A percentile compares a stretch with the other conserved stretches of the same genome.
Evolutionary conservation across 2,329 filamentous ascomycete genomes (phyloP).

Genomic region (Dactylellina leptospora): DNA sequence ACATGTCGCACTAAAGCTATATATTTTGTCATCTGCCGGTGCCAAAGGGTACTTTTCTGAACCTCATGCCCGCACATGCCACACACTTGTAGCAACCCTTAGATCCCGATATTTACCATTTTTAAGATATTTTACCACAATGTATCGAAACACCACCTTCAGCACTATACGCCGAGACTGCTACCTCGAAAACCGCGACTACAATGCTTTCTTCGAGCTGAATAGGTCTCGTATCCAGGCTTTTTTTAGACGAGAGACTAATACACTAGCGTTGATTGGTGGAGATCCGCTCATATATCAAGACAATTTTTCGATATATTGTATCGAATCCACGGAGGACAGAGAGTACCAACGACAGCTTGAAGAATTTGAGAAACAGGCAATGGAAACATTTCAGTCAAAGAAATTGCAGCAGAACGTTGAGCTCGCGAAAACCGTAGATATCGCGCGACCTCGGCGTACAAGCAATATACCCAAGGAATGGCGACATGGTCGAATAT

Average conservation of each 20-base stretch:
- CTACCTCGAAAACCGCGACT: slow-evolving; percentile 22
- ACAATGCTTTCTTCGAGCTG: neutral
- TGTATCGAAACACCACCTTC: neutral
- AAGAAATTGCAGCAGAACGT: no score
- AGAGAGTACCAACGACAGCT: neutral
- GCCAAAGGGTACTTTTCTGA: no score
- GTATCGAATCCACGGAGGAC: neutral
- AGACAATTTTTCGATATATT: neutral
- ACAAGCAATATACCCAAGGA: neutral
- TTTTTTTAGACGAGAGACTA: neutral
- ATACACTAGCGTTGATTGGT: slow-evolving; percentile 7
- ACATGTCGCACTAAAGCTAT: no score
- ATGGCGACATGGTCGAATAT: neutral
- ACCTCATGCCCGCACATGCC: no score
- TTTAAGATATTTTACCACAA: neutral
- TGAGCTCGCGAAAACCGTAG: no score
- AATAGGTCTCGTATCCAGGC: slow-evolving; percentile 15
- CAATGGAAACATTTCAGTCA: neutral
- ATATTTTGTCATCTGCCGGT: no score
- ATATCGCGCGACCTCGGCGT: no score
- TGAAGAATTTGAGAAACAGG: slow-evolving; percentile 7
- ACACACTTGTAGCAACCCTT: no score
- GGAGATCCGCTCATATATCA: slow-evolving; percentile 4
- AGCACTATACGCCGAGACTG: slow-evolving; percentile 25
- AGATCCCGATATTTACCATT: no score